phyloP scores from a whole-genome alignment of 1,284 basidiomycete species.

The Trametes hirsuta region DNA sequence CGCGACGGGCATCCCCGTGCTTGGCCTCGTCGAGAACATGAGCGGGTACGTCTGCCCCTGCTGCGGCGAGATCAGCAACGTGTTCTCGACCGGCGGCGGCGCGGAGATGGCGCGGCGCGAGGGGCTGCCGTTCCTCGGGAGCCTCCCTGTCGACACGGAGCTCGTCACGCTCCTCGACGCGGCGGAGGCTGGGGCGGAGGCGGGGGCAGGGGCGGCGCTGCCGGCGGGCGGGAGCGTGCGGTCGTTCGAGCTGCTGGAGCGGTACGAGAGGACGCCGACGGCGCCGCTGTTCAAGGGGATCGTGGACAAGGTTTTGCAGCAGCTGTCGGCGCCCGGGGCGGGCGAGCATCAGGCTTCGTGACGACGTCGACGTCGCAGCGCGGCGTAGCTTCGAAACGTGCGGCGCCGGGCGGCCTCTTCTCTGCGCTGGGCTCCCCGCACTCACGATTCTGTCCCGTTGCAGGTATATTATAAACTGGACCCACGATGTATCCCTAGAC shows the following conservation, averaged over 20 bases:
- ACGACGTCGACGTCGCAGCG: neutral
- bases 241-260: conserved; percentile 52
- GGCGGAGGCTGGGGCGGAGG: conserved; percentile 38
- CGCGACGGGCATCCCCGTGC: conserved; percentile 84
- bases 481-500: conserved; percentile 12
- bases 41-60: conserved; percentile 97
- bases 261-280: conserved; percentile 65
- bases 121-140: conserved; percentile 80
- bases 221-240: conserved; percentile 27
- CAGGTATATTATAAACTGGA: conserved; percentile 4
- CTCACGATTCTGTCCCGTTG: neutral
- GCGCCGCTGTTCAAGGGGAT: conserved; percentile 63
- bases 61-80: conserved; percentile 91
- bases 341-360: neutral
- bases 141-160: conserved; percentile 93
- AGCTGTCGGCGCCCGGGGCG: conserved; percentile 11
- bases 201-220: conserved; percentile 25
- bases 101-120: conserved; percentile 83
- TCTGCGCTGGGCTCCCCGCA: neutral
- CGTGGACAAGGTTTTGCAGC: conserved; percentile 43
- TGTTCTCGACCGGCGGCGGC: conserved; percentile 95
- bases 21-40: conserved; percentile 99
- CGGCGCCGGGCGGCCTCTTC: neutral
- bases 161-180: conserved; percentile 89
- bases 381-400: neutral